Conservation (phyloP, 768 basidiomycete genomes). For the Grammothele lineata region DNA sequence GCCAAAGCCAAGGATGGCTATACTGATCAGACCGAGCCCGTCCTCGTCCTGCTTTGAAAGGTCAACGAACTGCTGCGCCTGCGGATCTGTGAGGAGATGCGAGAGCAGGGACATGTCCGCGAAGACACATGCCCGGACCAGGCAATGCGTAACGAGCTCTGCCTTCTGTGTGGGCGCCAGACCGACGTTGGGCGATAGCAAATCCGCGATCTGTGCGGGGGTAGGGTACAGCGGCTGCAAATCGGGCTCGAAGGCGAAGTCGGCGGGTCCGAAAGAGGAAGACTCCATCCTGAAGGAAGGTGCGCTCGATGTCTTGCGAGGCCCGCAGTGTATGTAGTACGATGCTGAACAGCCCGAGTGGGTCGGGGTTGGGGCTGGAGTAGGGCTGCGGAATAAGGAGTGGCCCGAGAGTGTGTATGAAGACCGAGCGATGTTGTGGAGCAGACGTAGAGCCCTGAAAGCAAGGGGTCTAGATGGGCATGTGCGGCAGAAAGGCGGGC, state of each 20-base stretch:
- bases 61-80: conserved; percentile 64
- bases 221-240: conserved; percentile 77
- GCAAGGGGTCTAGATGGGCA: too few species aligned
- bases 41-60: conserved; percentile 77
- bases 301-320: conserved; percentile 3
- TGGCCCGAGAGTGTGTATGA: too few species aligned
- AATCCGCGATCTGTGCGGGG: conserved; percentile 52
- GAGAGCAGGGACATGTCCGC: conserved; percentile 71
- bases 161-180: conserved; percentile 64
- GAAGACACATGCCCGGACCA: conserved; percentile 73
- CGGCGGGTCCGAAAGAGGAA: conserved; percentile 33
- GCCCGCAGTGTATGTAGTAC: not conserved
- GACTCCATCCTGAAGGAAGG: conserved; percentile 27
- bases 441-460: too few species aligned
- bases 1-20: conserved; percentile 77
- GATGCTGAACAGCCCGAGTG: too few species aligned
- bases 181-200: conserved; percentile 64
- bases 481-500: too few species aligned
- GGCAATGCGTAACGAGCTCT: conserved; percentile 68
- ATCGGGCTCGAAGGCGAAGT: conserved; percentile 74
- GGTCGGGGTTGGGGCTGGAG: too few species aligned
- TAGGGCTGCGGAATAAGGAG: too few species aligned
- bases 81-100: conserved; percentile 64
- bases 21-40: conserved; percentile 74
- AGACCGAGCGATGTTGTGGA: too few species aligned